Evolutionary conservation across 2,329 filamentous ascomycete species (phyloP).

Genomic region (Bipolaris cookei): DNA sequence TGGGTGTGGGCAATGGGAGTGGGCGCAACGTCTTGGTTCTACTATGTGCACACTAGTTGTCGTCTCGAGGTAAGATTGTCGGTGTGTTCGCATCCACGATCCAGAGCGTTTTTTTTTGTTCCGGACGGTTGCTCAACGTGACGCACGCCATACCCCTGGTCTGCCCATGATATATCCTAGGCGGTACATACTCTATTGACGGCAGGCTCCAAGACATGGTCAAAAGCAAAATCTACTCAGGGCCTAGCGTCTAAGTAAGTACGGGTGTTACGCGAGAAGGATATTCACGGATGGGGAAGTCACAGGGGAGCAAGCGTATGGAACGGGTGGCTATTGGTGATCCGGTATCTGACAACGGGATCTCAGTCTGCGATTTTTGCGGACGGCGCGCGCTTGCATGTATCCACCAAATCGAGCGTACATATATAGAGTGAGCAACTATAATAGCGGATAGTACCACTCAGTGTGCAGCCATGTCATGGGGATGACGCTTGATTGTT

Average conservation of each 20-base stretch:
- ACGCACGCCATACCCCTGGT: background rate
- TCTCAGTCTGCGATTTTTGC: conserved; percentile 14
- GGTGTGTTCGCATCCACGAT: conserved; percentile 4
- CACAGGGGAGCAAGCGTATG: background rate
- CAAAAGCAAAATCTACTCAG: conserved; percentile 2
- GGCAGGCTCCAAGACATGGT: background rate
- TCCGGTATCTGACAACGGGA: conserved; percentile 5
- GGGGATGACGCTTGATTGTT: conserved; percentile 19
- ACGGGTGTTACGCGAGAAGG: conserved; percentile 2
- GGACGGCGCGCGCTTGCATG: conserved; percentile 6
- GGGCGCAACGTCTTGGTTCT: background rate
- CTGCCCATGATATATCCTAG: too few species aligned
- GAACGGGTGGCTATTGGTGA: conserved; percentile 1
- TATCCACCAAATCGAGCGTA: conserved; percentile 3
- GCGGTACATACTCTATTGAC: background rate
- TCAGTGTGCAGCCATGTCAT: conserved; percentile 18
- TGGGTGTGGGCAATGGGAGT: background rate
- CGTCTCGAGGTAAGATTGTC: conserved; percentile 6
- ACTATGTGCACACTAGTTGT: background rate
- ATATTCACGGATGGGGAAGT: background rate
- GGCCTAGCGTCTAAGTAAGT: background rate
- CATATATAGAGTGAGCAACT: conserved; percentile 11
- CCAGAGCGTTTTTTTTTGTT: background rate
- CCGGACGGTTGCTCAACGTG: background rate
- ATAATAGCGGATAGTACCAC: conserved; percentile 10